Evolutionary conservation across 164 flowering plant species (phyloP).

Genomic region (Paratinospora sagittata): DNA sequence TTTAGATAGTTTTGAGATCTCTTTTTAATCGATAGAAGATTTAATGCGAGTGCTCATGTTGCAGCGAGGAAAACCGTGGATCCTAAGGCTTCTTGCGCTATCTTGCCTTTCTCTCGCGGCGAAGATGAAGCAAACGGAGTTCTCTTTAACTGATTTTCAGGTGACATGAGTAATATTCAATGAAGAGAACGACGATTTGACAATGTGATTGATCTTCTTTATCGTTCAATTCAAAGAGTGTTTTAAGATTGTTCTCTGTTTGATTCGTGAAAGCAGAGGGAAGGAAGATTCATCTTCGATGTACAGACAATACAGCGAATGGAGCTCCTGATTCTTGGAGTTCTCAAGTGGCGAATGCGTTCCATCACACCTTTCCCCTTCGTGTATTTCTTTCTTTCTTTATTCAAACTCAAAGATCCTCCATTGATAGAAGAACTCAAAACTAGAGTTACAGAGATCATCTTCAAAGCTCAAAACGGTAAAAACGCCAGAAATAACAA

Average conservation of each 20-base stretch:
- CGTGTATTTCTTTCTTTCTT: conserved; percentile 41
- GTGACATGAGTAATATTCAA: conserved; percentile 31
- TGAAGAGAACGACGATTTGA: neutral
- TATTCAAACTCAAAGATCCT: conserved; percentile 38
- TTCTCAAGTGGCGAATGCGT: conserved; percentile 74
- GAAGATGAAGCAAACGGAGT: conserved; percentile 48
- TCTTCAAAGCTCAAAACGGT: conserved; percentile 56
- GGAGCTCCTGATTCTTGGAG: conserved; percentile 56
- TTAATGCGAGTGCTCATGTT: neutral
- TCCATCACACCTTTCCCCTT: conserved; percentile 73
- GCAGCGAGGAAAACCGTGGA: conserved; percentile 61
- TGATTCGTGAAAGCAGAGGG: conserved; percentile 24
- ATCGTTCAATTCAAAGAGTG: neutral
- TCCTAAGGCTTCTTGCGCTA: conserved; percentile 36
- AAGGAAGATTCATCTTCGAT: conserved; percentile 48
- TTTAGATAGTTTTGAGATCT: neutral
- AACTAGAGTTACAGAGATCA: conserved; percentile 43
- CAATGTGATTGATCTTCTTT: neutral
- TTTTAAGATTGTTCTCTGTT: neutral
- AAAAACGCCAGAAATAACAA: conserved; percentile 1
- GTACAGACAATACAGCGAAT: conserved; percentile 39
- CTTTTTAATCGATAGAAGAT: no score
- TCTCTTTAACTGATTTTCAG: conserved; percentile 40
- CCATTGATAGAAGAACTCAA: conserved; percentile 32
- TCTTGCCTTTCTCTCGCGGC: conserved; percentile 54